Base-by-base conservation (phyloP, 1,284 basidiomycete genomes). In the Malassezia furfur region DNA sequence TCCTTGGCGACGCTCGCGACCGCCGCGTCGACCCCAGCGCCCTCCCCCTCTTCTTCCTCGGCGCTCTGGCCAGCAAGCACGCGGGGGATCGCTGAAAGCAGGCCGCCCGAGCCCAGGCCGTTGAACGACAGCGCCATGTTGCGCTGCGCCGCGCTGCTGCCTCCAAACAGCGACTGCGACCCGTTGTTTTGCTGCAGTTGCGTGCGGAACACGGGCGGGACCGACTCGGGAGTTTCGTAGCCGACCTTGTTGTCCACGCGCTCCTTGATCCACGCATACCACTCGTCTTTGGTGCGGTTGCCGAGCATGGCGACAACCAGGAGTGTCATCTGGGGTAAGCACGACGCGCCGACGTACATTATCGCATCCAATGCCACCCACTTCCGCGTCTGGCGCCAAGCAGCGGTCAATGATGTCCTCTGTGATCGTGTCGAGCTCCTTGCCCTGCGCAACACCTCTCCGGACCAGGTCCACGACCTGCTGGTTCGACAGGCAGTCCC, bases 321-420 rank as follows among this genome's bases (percentile, higher is more conserved):
- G 52, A 94, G 80, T 0, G 94, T 98, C 94, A 99, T 99, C 40
- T 43, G 40, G 12, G 30, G 17, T 22, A 15, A 30, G 19, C 39
- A 21, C 19, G 3, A 3, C 8, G n/a, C 3, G 15, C 15, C 25
- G 9, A 41, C 39, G 9, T 28, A 41, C 40, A 79, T 99, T 98
- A 79, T 99, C 94, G 74, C 91, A 96, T 21, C 94, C 94, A 60
- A 96, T 88, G 15, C 94, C 93, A 41, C 88, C 89, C 38, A 87
- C 87, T 44, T 87, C 86, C 2, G 88, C 87, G 74, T 96, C 89
- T 1, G 91, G 91, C 11, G 94, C 91, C 44, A 96, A 81, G 75
- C 94, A 98, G 63, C 86, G 85, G 62, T 91, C 87, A 78, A 94
- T 94, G 67, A 96, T 83, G 66, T 85, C 82, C 75, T 96, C 90